Evolutionary conservation across 148 eudicot species (phyloP).

Genomic region (Arbutus unedo): DNA sequence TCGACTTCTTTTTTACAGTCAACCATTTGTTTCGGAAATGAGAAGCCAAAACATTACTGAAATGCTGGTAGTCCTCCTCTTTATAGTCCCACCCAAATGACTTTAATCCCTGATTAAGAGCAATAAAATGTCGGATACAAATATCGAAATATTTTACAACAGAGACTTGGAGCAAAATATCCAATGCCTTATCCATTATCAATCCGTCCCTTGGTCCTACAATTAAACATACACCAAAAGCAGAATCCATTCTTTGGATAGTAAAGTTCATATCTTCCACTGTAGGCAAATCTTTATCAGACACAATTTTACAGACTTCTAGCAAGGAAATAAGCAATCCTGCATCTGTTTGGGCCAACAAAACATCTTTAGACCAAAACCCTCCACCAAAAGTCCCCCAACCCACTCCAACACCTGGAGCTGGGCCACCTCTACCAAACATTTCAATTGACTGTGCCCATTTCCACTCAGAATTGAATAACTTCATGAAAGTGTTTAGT

Average conservation of each 20-base stretch:
- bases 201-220: slow-evolving; percentile 58
- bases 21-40: slow-evolving; percentile 81
- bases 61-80: slow-evolving; percentile 51
- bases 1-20: slow-evolving; percentile 47
- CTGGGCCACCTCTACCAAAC: slow-evolving; percentile 92
- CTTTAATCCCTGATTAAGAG: slow-evolving; percentile 24
- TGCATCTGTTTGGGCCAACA: slow-evolving; percentile 67
- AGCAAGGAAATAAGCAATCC: slow-evolving; percentile 54
- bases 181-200: slow-evolving; percentile 49
- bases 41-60: slow-evolving; percentile 49
- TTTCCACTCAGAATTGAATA: slow-evolving; percentile 47
- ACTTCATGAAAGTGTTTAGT: slow-evolving; percentile 40
- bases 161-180: slow-evolving; percentile 49
- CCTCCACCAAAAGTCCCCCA: slow-evolving; percentile 92
- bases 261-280: slow-evolving; percentile 36
- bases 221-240: slow-evolving; percentile 43
- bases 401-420: slow-evolving; percentile 92
- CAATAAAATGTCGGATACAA: slow-evolving; percentile 42
- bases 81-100: slow-evolving; percentile 40
- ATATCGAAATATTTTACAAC: slow-evolving; percentile 56
- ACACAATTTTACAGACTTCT: slow-evolving; percentile 31
- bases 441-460: slow-evolving; percentile 49
- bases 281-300: slow-evolving; percentile 19
- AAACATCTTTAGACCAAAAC: slow-evolving; percentile 58
- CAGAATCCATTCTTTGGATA: slow-evolving; percentile 46